Evolutionary conservation across 176 grass and related monocot species (phyloP).

Genomic region (Musa beccarii): DNA sequence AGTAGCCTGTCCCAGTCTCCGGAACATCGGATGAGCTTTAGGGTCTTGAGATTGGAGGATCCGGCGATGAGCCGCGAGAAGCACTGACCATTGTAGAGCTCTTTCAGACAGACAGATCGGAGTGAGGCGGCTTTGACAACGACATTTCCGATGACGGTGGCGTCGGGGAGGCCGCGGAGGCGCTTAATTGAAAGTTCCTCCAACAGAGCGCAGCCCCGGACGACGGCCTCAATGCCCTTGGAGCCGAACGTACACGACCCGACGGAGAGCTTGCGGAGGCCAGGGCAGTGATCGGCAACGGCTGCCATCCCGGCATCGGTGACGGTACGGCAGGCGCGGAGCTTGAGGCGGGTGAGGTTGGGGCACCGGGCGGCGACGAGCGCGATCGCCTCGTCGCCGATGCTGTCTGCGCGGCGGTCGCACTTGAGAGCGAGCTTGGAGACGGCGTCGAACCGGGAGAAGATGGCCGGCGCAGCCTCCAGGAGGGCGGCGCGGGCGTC

Average conservation of each 20-base stretch:
- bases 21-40: conserved; percentile 79
- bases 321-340: conserved; percentile 8
- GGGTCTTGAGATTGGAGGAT: conserved; percentile 52
- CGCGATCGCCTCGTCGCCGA: conserved; percentile 16
- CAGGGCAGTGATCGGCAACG: not conserved
- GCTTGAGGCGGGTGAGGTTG: conserved; percentile 12
- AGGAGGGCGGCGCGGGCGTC: conserved; percentile 4
- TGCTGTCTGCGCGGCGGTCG: conserved; percentile 3
- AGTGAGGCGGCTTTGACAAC: not conserved
- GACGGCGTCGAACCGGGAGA: conserved; percentile 11
- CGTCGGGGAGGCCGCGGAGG: conserved; percentile 8
- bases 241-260: conserved; percentile 14
- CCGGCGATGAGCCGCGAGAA: conserved; percentile 51
- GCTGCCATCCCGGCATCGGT: conserved; percentile 6
- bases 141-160: not conserved
- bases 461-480: not conserved
- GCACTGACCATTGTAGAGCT: conserved; percentile 83
- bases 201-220: not conserved
- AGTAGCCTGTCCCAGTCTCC: conserved; percentile 73
- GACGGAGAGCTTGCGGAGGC: conserved; percentile 16
- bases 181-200: conserved; percentile 23
- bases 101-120: conserved; percentile 71
- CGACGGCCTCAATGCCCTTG: conserved; percentile 8
- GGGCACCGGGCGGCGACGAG: conserved; percentile 5
- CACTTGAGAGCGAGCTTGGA: conserved; percentile 15